Evolutionary conservation across 2,329 filamentous ascomycete genomes (phyloP), one percentile per base, ranked within the genome.

Genomic region (Colletotrichum cuscutae): DNA sequence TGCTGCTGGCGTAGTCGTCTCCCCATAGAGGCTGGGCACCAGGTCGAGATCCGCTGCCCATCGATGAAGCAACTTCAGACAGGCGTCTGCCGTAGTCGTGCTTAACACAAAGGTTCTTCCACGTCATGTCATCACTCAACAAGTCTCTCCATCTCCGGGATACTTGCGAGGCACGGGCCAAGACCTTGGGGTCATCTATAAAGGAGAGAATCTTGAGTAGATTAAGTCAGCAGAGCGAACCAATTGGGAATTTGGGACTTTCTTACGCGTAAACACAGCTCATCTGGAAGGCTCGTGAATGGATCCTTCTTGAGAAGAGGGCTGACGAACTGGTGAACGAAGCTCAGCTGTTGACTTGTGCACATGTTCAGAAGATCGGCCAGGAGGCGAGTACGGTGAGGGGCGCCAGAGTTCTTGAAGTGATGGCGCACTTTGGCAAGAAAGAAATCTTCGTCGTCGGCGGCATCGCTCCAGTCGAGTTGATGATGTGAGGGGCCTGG

Each of bases 91-190:
- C 91, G 82, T 98, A 99, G 74, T 97, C 95, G 81, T 98, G 96
- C 83, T 98, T 98, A 76, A 97, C 95, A 81, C 96, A 98, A 24
- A 99, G 88, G 74, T 97, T 95, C 85, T 98, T 98, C 97, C 97
- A 99, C 1, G 97, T 97, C 84, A 98, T 95, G 82, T 99, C 97
- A 81, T 99, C 97, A 80, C 93, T 96, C 62, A 99, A 88, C 8
- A 99, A 88, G 82, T 98, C 95, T 75, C 94, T 90, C 97, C 97
- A 99, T 81, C 95, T 90, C 76, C 92, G 92, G 66, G 97, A 99
- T n/a, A 99, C 97, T 81, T 98, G 96, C 5, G 96, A 98, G 65
- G 97, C 94, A 80, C 97, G 90, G 52, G 95, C 96, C 59, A 99
- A 88, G 3, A 97, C 97, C 81, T 95, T 97, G 1, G 97, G 95